Evolutionary conservation across 441 rosid genomes (phyloP), one percentile per base, ranked within the genome.

Genomic region (Geranium incanum): DNA sequence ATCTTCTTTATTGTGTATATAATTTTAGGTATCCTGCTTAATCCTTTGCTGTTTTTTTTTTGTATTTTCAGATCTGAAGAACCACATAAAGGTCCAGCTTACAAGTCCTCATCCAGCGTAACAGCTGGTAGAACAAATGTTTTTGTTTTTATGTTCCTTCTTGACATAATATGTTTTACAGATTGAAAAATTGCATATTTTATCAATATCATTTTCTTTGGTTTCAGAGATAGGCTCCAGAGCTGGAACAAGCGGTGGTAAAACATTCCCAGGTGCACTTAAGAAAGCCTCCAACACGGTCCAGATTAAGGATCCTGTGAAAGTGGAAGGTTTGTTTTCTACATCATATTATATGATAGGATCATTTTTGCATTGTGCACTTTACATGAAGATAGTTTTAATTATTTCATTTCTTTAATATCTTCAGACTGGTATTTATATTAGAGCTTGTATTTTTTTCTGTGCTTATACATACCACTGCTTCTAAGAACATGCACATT

Each of bases 301-400:
- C 71, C 88, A 80, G 72, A 76, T 64, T 73, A 92, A 87, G 78
- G 86, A 90, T 72, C 72, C 4, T 55, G 39, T 85, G 66, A 89
- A 89, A 85, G 75, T 82, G 75, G 94, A 92, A 88, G 97, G 97
- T 94, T 75, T 72, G 75, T 59, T 78, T 75, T 73, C 59, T 68
- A 5, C 5, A 23, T 65, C 41, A 28, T 45, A 13, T 50, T 67
- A 3, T 52, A 52, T 52, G 60, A 52, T 52, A n/a, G 15, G 0
- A 52, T 52, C 60, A n/a, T 52, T 52, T n/a, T 52, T 69, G n/a
- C 39, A 28, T 52, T 57, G 36, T 70, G 62, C 43, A 0, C 12
- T 66, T 5, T 9, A 2, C 6, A 13, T 38, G 45, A 21, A 6
- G 1, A 62, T 15, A 52, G 5, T 52, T n/a, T 15, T 13, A 52